Percentiles rank a stretch among this genome's conserved stretches.
These are phyloP conservation scores for thale cress (Arabidopsis thaliana) DNA, from an alignment of 345 rosid genomes.

Conservation along the genomic window TAIR10.1 NC_003071.7:7710001-7710500, in stretches of 20 bases:
- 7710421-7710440: constrained; percentile 13
- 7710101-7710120: constrained; percentile 16
- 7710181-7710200: constrained; percentile 17
- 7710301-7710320: neutral
- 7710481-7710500: constrained; percentile 7
- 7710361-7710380: neutral
- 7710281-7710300: no score
- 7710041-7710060: neutral
- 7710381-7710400: neutral
- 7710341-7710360: neutral
- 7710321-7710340: neutral
- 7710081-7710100: constrained; percentile 11
- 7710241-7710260: neutral
- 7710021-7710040: no score
- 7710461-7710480: constrained; percentile 5
- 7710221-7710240: neutral
- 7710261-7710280: neutral
- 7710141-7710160: constrained; percentile 19
- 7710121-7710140: neutral
- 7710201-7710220: neutral
- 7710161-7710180: constrained; percentile 7
- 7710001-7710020: constrained; percentile 6
- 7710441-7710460: constrained; percentile 17
- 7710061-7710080: neutral
- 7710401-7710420: neutral